Conservation (phyloP, 2,329 filamentous ascomycete species). For the Cytospora piceae region DNA sequence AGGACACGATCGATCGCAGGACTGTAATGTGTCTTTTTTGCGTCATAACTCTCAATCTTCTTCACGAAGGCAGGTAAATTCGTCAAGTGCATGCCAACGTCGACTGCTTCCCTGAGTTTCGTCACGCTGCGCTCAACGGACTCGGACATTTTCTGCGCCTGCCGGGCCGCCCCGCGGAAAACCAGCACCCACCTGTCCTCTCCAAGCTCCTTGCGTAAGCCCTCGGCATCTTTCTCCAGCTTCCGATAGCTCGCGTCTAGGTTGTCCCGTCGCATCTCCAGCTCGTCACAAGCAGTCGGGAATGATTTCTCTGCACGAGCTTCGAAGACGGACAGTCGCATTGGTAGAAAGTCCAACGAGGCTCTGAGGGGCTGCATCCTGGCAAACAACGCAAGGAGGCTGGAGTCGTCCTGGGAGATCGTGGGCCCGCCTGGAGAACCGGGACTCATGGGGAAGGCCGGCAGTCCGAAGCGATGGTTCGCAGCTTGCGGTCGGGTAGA, state of each 20-base stretch:
- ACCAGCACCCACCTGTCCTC: constrained; percentile 97
- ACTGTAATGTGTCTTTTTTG: constrained; percentile 92
- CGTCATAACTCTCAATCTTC: constrained; percentile 91
- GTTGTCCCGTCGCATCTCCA: constrained; percentile 73
- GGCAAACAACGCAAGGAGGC: constrained; percentile 86
- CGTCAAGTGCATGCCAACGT: constrained; percentile 73
- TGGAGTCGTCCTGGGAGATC: constrained; percentile 79
- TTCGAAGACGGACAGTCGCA: constrained; percentile 88
- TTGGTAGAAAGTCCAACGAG: constrained; percentile 92
- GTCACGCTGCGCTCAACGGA: constrained; percentile 85
- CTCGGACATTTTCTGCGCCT: constrained; percentile 96
- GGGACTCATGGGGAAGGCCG: constrained; percentile 65
- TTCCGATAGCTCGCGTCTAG: constrained; percentile 87
- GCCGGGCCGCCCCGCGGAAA: constrained; percentile 87
- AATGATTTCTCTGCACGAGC: constrained; percentile 77
- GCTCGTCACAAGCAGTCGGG: constrained; percentile 86
- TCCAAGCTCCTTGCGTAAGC: constrained; percentile 83
- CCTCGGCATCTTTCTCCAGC: constrained; percentile 87
- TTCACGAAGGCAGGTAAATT: constrained; percentile 73
- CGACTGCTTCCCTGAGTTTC: constrained; percentile 80
- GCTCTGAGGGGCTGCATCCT: constrained; percentile 93
- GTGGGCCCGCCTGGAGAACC: constrained; percentile 61
- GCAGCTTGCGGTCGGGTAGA: constrained; percentile 51
- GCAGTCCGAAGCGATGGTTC: constrained; percentile 71
- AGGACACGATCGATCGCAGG: constrained; percentile 91